Base-by-base conservation (phyloP, 2,329 filamentous ascomycete genomes). In the Microsporum audouinii region DNA sequence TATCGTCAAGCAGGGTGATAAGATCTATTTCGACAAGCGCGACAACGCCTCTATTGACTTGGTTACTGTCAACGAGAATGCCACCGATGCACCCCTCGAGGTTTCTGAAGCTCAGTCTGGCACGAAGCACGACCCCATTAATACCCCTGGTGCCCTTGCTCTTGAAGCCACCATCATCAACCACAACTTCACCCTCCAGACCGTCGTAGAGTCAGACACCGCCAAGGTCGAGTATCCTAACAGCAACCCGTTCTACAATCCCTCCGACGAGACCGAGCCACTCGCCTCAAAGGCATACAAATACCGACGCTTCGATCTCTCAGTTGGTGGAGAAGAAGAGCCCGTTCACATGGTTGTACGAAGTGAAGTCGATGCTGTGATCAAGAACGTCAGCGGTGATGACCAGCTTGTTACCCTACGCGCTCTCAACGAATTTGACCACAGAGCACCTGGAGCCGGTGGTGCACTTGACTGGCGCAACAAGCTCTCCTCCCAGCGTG, bases 121-220 rank as follows among this genome's bases (percentile, higher is more conserved):
- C 65, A 64, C 65, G 17, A 91, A 89, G 80, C 95, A 96, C 79
- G 94, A 99, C 73, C 81, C 83, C 66, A 88, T 99, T 78, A 99
- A 99, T 84, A 91, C 91, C 71, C 94, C 94, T n/a, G 79, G 81
- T 60, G 90, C 91, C 60, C 85, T 99, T 62, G 92, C 95, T 71
- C 88, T 96, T 76, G 94, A 99, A 79, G 94, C 94, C 60, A 99
- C 94, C 59, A 95, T 96, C 80, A 99, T 99, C 84, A 99, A 99
- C 84, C 94, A 97, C 83, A 95, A 97, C 81, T 99, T 99, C 76
- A 88, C 90, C 68, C 89, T 95, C 76, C 94, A 99, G 80, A 90
- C 95, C 58, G 91, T 99, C 67, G 77, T 84, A 69, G 94, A 99
- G 80, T 88, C 82, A 68, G 84, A 90, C 65, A 82, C 79, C 65